Evolutionary conservation across 345 rosid species (phyloP).

Genomic region (Eutrema yunnanense): DNA sequence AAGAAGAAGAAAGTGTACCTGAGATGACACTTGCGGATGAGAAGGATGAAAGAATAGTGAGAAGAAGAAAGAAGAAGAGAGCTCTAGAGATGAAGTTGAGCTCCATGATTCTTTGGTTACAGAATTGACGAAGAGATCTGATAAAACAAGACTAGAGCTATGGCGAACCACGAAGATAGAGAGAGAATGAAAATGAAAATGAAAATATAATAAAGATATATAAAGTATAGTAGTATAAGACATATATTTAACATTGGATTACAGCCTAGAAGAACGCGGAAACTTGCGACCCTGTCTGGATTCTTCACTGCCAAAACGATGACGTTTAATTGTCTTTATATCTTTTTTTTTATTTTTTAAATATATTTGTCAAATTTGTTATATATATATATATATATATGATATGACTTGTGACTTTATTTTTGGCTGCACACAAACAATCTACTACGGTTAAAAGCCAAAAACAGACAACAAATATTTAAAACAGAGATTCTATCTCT

Average conservation of each 20-base stretch:
- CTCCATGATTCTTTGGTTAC: constrained; percentile 26
- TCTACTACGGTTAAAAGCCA: too few relatives aligned
- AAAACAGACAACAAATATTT: too few relatives aligned
- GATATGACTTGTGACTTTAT: too few relatives aligned
- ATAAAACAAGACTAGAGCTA: neutral
- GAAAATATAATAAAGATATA: too few relatives aligned
- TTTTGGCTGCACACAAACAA: too few relatives aligned
- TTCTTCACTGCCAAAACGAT: neutral
- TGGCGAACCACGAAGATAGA: constrained; percentile 12
- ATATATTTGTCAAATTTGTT: neutral
- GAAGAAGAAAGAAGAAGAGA: constrained; percentile 27
- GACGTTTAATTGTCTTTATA: neutral
- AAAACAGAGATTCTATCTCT: too few relatives aligned
- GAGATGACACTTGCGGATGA: constrained; percentile 45
- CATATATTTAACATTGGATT: neutral
- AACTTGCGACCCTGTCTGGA: constrained; percentile 2
- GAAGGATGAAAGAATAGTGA: constrained; percentile 27
- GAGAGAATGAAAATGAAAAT: neutral
- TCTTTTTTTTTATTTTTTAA: neutral
- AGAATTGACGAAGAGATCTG: constrained; percentile 19
- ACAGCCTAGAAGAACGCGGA: constrained; percentile 16
- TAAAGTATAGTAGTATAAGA: too few relatives aligned
- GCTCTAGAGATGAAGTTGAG: constrained; percentile 7
- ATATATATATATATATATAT: too few relatives aligned
- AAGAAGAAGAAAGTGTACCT: constrained; percentile 31